Evolutionary conservation across 352 stramenopile species (phyloP).

Genomic region (Phytophthora syringae): DNA sequence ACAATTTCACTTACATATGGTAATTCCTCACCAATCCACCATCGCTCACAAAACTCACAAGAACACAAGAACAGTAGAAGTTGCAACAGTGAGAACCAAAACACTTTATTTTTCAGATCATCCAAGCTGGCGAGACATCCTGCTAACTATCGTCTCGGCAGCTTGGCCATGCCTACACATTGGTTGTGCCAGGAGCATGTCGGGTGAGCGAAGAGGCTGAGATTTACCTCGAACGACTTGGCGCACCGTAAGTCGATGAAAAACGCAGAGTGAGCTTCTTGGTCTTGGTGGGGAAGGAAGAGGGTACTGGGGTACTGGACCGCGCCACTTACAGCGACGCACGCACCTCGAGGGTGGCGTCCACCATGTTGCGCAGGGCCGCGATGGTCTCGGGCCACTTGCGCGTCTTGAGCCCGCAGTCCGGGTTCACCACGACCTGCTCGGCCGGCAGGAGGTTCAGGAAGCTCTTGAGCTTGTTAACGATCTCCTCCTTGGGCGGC

Average conservation of each 20-base stretch:
- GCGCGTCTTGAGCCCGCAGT: constrained; percentile 94
- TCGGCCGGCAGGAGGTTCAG: constrained; percentile 76
- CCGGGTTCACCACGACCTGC: constrained; percentile 91
- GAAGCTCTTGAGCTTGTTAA: constrained; percentile 90
- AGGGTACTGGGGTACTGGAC: neutral
- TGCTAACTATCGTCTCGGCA: constrained; percentile 48
- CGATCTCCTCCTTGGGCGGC: constrained; percentile 87
- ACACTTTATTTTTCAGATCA: constrained; percentile 39
- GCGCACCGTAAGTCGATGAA: constrained; percentile 37
- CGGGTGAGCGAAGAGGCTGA: constrained; percentile 37
- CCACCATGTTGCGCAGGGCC: constrained; percentile 91
- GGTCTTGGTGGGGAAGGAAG: constrained; percentile 1
- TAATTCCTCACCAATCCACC: too few relatives aligned
- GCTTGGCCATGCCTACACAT: constrained; percentile 36
- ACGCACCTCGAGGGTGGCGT: constrained; percentile 77
- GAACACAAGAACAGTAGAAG: too few relatives aligned
- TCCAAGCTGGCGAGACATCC: constrained; percentile 45
- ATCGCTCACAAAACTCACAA: too few relatives aligned
- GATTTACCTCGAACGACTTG: constrained; percentile 29
- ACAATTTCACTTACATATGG: too few relatives aligned
- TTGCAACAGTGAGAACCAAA: constrained; percentile 26
- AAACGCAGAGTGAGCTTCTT: constrained; percentile 33
- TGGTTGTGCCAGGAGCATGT: constrained; percentile 38
- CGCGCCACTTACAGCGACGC: constrained; percentile 53
- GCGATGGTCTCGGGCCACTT: constrained; percentile 92